Base-by-base conservation (phyloP, 1,284 basidiomycete genomes). In the Microstroma glucosiphilum region DNA sequence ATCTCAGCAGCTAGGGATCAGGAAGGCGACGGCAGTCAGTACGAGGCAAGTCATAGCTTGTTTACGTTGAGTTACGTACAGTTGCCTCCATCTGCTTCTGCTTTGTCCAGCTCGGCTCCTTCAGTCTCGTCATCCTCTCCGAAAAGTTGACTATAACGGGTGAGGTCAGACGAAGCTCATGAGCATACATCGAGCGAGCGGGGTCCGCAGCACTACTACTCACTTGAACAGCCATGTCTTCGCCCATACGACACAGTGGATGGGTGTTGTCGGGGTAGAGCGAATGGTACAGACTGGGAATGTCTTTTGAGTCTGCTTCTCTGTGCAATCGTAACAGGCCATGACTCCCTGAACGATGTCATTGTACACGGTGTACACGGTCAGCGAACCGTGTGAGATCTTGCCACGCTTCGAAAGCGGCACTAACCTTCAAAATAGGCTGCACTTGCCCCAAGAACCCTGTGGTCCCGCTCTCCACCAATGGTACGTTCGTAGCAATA, bases 171-270 rank as follows among this genome's bases (percentile, higher is more conserved):
- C 68, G 15, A 68, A 3, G 61, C 63, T n/a, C 66, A 67, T n/a
- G 37, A 23, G 53, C 30, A 9, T 19, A 23, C 15, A 4, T 12
- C 13, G 17, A 26, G 69, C 65, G 8, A 70, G 61, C 54, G 67
- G 67, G 0, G 62, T 9, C 3, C 19, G 1, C 88, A 78, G 71
- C 92, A 92, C n/a, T n/a, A n/a, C n/a, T n/a, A n/a, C n/a, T n/a
- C n/a, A n/a, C n/a, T 88, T 87, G 70, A 98, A 87, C n/a, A 98
- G 86, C 82, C 97, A 98, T 70, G 87, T 93, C 80, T 98, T 99
- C 40, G 91, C 92, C 96, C 96, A 99, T 0, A 97, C 94, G 61
- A 98, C 97, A 77, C 93, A 98, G 77, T 99, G 96, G 57, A 98
- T 96, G 0, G 96, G 92, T 67, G 94, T 92, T 60, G 90, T 92